phyloP scores from a whole-genome alignment of 2,329 filamentous ascomycete genomes.

The Penicillium sp. region DNA sequence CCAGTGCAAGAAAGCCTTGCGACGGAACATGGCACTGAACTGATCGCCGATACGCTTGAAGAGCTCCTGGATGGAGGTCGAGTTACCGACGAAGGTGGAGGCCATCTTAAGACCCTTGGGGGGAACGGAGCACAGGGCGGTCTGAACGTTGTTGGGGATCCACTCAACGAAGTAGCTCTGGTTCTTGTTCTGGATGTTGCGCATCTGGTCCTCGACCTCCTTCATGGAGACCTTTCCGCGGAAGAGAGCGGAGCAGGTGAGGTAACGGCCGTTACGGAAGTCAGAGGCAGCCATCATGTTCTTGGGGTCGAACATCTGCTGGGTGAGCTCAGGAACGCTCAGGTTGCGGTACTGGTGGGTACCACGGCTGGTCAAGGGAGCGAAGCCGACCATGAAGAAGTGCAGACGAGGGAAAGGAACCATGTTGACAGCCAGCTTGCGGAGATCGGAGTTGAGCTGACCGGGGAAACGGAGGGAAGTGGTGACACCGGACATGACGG shows the following conservation, averaged over 20 bases:
- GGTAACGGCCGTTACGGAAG: constrained; percentile 99
- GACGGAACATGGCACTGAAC: constrained; percentile 99
- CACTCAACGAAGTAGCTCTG: constrained; percentile 99
- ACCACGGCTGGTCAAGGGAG: constrained; percentile 90
- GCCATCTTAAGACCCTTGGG: constrained; percentile 99
- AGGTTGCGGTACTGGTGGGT: constrained; percentile 96
- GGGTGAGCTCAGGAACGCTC: constrained; percentile 95
- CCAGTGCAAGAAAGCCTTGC: constrained; percentile 99
- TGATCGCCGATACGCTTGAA: constrained; percentile 99
- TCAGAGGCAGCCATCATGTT: constrained; percentile 99
- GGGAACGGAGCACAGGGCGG: constrained; percentile 97
- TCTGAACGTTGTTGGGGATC: constrained; percentile 99
- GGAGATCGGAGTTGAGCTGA: constrained; percentile 99
- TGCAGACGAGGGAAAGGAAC: constrained; percentile 99
- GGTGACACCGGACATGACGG: constrained; percentile 99
- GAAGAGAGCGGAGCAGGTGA: constrained; percentile 99
- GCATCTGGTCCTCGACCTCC: constrained; percentile 99
- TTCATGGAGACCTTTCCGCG: constrained; percentile 99
- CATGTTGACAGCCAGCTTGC: constrained; percentile 99
- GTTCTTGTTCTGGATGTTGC: constrained; percentile 99
- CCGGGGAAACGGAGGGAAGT: constrained; percentile 98
- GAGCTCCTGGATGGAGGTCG: constrained; percentile 98
- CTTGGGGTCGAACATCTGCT: constrained; percentile 99
- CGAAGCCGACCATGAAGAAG: constrained; percentile 99
- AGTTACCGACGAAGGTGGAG: constrained; percentile 98